Conservation (phyloP, 495 filamentous ascomycete species). For the Lophiotrema nucula region DNA sequence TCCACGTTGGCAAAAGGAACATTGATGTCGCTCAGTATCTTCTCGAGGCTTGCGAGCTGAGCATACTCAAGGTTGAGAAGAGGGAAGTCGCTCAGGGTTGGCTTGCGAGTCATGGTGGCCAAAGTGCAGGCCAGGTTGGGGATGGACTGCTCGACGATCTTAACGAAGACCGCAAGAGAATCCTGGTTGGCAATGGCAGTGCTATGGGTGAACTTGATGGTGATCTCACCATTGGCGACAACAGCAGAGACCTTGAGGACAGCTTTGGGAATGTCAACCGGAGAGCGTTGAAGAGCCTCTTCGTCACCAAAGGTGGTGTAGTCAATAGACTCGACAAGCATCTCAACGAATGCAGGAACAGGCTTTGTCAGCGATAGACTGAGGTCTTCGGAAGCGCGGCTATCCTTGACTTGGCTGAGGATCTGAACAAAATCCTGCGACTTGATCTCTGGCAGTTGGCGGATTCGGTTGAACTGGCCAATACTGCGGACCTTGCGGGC, state of each 20-base stretch:
- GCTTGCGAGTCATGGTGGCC: constrained; percentile 47
- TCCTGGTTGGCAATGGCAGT: constrained; percentile 56
- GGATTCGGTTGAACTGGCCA: constrained; percentile 25
- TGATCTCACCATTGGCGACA: constrained; percentile 59
- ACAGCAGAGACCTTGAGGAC: constrained; percentile 61
- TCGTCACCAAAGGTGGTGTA: constrained; percentile 4
- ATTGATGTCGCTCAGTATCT: constrained; percentile 41
- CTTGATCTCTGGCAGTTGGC: constrained; percentile 6
- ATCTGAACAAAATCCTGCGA: constrained; percentile 14
- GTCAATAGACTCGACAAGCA: constrained; percentile 13
- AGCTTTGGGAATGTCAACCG: neutral
- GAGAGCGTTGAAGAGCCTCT: neutral
- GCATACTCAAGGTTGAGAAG: constrained; percentile 39
- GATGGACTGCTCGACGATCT: constrained; percentile 56
- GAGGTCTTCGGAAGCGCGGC: constrained; percentile 3
- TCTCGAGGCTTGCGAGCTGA: constrained; percentile 46
- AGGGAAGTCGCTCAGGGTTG: constrained; percentile 47
- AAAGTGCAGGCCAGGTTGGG: constrained; percentile 51
- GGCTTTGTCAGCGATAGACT: neutral
- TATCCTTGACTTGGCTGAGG: constrained; percentile 17
- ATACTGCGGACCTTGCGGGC: constrained; percentile 7
- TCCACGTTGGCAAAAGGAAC: constrained; percentile 46
- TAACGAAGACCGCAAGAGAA: constrained; percentile 57
- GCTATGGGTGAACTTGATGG: constrained; percentile 63
- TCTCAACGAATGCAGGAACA: neutral